Base-by-base conservation (phyloP, 192 early-diverging fungal genomes). In the Rhizophagus clarus region DNA sequence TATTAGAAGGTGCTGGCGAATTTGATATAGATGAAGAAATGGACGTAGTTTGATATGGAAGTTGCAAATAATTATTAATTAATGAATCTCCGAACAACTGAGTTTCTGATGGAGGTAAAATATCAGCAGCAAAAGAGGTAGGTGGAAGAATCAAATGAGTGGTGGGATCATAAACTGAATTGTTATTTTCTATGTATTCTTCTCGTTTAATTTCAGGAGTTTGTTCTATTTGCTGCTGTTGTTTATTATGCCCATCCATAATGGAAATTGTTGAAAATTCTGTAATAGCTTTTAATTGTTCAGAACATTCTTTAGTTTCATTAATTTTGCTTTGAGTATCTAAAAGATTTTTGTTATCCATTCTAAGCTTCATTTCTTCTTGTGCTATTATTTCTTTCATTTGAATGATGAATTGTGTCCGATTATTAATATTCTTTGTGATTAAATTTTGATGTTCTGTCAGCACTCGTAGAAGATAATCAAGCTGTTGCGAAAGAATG, bases 271-370 rank as follows among this genome's bases (percentile, higher is more conserved):
- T 37, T 37, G 22, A 29, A 70, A 40, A 70, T 22, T n/a, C 32
- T 2, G 32, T 70, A 12, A 70, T 70, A n/a, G 68, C 42, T 74
- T 32, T 74, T 74, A 74, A 60, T 32, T 60, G 72, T 74, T 74
- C 72, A 29, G 28, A 26, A 17, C 40, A 74, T 74, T 74, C 72
- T 29, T 74, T 74, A 17, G 51, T 8, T 74, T 74, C 47, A 28
- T 74, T 37, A 26, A 74, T 74, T 60, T 74, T 74, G 47, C 28
- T 26, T 74, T 56, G 72, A 49, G 28, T 60, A 60, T 74, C 51
- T 29, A 56, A 8, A 20, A 74, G 12, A 29, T 20, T 74, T 56
- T 74, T 74, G 24, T 74, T 60, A 37, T 74, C 72, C 14, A 60
- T 8, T 32, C 51, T 60, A 29, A 74, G 47, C 47, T 29, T 74